Base-by-base conservation (phyloP, 768 basidiomycete species). In the Kwoniella shandongensis region DNA sequence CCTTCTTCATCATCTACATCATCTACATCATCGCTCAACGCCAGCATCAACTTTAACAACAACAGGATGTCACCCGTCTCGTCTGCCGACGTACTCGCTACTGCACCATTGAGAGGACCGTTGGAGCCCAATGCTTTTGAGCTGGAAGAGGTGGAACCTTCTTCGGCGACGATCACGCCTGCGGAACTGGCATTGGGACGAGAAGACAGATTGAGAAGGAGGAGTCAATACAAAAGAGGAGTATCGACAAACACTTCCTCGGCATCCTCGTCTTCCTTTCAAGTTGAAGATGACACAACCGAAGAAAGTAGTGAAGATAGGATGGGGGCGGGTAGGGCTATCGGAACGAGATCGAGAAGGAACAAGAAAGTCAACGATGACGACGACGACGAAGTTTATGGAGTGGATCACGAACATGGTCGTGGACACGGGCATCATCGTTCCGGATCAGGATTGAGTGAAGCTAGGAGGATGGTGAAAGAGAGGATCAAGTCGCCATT, bases 401-500 rank as follows among this genome's bases (percentile, higher is more conserved):
- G 23, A 7, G 29, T 29, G 27, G 48, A 30, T 17, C 47, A 49
- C 32, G 47, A 25, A 18, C 15, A 36, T n/a, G 25, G 20, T 6
- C 17, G n/a, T 22, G 40, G 40, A 8, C 40, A 6, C 4, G 10
- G 25, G n/a, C 44, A 45, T 29, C 44, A 45, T 45, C 44, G 27
- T 35, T 30, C 12, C 22, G 39, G 38, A 49, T 39, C 12, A 25
- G 54, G 26, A 17, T 56, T 45, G 29, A 20, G 30, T 51, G 54
- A 56, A 41, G 57, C 63, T 12, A 59, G 59, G 22, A 32, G 46
- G n/a, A 59, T 36, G 36, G 55, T 67, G 36, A 59, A 52, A 20
- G 66, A 68, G 44, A 51, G 60, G 44, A 62, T 69, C 17, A 64
- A 59, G 35, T 58, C 54, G 18, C 72, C 72, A 1, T 50, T 70